Conservation (phyloP, 2,329 filamentous ascomycete species). For the Pyricularia sp. region DNA sequence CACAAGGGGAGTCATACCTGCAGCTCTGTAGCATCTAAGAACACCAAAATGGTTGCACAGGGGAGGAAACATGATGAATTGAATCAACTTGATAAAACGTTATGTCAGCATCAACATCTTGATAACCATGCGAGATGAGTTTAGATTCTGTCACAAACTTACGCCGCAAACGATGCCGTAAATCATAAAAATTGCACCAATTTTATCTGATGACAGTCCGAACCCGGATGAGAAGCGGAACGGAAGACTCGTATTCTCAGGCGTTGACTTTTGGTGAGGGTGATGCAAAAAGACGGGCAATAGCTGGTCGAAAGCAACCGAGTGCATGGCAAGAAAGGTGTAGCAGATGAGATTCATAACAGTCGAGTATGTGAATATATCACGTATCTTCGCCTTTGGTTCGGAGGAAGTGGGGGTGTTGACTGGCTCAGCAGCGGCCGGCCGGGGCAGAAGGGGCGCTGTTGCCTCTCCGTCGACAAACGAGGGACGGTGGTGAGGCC, state of each 20-base stretch:
- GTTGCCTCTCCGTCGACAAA: slow-evolving; percentile 48
- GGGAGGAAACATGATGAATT: slow-evolving; percentile 78
- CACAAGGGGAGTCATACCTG: slow-evolving; percentile 28
- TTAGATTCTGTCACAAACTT: background rate
- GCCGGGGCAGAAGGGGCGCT: slow-evolving; percentile 39
- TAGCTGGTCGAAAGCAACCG: slow-evolving; percentile 76
- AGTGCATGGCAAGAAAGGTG: slow-evolving; percentile 71
- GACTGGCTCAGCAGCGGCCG: slow-evolving; percentile 18
- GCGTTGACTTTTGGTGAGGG: slow-evolving; percentile 42
- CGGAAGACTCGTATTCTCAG: slow-evolving; percentile 54
- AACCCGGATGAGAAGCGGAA: slow-evolving; percentile 81
- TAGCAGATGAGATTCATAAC: slow-evolving; percentile 54
- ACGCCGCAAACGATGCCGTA: slow-evolving; percentile 69
- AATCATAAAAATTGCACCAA: slow-evolving; percentile 77
- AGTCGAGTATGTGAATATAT: slow-evolving; percentile 21
- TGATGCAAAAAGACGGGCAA: slow-evolving; percentile 85
- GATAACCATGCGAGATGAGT: background rate
- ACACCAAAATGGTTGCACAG: slow-evolving; percentile 66
- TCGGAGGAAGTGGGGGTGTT: slow-evolving; percentile 8
- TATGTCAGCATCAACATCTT: background rate
- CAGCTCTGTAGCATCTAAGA: slow-evolving; percentile 61
- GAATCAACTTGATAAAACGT: slow-evolving; percentile 40
- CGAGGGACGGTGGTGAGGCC: slow-evolving; percentile 24
- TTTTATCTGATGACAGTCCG: slow-evolving; percentile 60
- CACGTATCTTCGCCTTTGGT: slow-evolving; percentile 7